Percentiles rank a stretch among this genome's conserved stretches.
These are phyloP conservation scores for Alternaria consortialis DNA, from an alignment of 2,329 filamentous ascomycete species.

Conservation along the genomic window DNA sequence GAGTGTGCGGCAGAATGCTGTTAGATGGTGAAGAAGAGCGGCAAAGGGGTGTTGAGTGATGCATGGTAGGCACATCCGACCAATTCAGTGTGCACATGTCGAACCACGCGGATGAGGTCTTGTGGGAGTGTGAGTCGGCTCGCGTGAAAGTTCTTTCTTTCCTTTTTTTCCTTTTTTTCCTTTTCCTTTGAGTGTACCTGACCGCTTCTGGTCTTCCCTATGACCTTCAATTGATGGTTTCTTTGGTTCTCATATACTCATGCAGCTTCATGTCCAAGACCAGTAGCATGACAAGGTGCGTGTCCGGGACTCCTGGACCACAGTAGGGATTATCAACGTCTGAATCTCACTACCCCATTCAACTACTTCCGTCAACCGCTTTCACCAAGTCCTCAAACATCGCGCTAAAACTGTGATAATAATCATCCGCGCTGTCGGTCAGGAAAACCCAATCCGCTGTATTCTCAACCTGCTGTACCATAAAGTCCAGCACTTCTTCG, in stretches of 20 bases:
- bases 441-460: slow-evolving; percentile 44
- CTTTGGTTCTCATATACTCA: neutral
- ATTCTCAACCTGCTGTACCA: slow-evolving; percentile 41
- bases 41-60: neutral
- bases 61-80: no score
- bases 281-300: neutral
- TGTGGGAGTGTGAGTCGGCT: neutral
- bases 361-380: slow-evolving; percentile 18
- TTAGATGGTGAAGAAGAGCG: neutral
- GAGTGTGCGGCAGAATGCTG: slow-evolving; percentile 51
- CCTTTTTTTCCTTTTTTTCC: neutral
- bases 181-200: neutral
- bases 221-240: neutral
- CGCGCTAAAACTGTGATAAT: slow-evolving; percentile 39
- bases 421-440: slow-evolving; percentile 38
- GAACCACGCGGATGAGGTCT: neutral
- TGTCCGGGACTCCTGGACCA: neutral
- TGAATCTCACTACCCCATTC: neutral
- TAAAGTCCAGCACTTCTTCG: slow-evolving; percentile 34
- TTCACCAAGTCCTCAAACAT: slow-evolving; percentile 36
- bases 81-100: neutral
- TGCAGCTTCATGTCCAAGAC: no score
- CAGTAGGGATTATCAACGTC: neutral
- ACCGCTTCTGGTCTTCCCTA: neutral
- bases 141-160: neutral